Evolutionary conservation across 805 yeast species (phyloP).

Genomic region (Nematodospora valgi): DNA sequence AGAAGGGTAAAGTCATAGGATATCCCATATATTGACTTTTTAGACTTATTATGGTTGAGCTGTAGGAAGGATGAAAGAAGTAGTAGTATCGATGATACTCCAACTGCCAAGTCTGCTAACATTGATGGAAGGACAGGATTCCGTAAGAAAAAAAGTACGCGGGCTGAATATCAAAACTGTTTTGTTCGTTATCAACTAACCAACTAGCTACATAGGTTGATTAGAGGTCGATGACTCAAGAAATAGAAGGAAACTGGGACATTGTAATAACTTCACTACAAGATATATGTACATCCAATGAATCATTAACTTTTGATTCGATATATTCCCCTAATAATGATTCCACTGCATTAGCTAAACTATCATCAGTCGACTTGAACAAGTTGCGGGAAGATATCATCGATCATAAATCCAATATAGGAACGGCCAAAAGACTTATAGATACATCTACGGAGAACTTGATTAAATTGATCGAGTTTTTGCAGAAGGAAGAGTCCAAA

Average conservation of each 20-base stretch:
- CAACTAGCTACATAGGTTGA: background rate
- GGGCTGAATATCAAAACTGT: no score
- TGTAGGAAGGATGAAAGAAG: slow-evolving; percentile 7
- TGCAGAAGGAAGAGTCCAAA: slow-evolving; percentile 16
- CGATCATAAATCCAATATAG: slow-evolving; percentile 57
- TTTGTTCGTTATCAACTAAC: background rate
- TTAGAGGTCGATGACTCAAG: slow-evolving; percentile 9
- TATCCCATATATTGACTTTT: slow-evolving; percentile 17
- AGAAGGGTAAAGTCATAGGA: slow-evolving; percentile 16
- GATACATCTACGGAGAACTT: slow-evolving; percentile 45
- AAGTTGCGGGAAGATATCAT: slow-evolving; percentile 37
- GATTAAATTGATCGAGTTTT: slow-evolving; percentile 37
- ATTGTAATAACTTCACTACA: slow-evolving; percentile 62
- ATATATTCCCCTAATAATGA: slow-evolving; percentile 16
- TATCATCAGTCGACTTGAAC: slow-evolving; percentile 37
- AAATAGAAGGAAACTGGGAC: slow-evolving; percentile 67
- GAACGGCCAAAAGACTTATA: slow-evolving; percentile 41
- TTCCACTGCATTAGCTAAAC: slow-evolving; percentile 25
- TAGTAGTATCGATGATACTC: background rate
- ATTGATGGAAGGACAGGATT: no score
- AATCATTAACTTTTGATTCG: slow-evolving; percentile 48
- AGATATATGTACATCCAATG: slow-evolving; percentile 64
- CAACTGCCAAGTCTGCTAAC: no score
- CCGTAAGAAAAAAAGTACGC: no score
- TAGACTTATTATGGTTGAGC: slow-evolving; percentile 11